These are phyloP conservation scores for Kregervanrija delftensis DNA, from an alignment of 805 yeast species.

Conservation along the genomic window DNA sequence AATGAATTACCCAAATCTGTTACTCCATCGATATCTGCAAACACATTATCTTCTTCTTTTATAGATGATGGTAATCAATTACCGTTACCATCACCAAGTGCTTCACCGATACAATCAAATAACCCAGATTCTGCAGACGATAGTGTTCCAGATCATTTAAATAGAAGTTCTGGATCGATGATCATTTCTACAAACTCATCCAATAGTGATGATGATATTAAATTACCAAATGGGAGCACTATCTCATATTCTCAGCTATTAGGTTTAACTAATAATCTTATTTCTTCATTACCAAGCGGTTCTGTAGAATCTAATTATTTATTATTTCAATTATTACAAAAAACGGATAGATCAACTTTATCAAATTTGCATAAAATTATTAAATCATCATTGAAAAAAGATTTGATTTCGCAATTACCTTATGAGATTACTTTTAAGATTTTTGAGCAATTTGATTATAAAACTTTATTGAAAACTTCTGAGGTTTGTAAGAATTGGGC, in stretches of 20 bases:
- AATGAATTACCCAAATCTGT: constrained; percentile 19
- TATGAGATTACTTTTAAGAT: constrained; percentile 64
- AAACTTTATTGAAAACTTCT: constrained; percentile 53
- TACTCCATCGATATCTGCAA: constrained; percentile 28
- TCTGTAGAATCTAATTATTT: constrained; percentile 43
- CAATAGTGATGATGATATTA: no score
- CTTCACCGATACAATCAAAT: constrained; percentile 42
- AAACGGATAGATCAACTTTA: constrained; percentile 52
- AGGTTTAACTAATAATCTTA: not conserved
- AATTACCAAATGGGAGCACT: no score
- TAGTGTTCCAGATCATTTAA: no score
- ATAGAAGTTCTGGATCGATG: no score
- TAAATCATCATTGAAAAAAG: constrained; percentile 57
- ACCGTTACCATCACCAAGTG: constrained; percentile 68
- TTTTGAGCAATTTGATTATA: constrained; percentile 54
- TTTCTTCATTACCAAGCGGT: constrained; percentile 31
- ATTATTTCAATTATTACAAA: constrained; percentile 42
- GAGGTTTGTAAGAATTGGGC: constrained; percentile 70
- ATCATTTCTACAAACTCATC: no score
- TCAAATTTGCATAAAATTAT: constrained; percentile 51
- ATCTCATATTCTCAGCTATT: no score
- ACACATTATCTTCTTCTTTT: not conserved
- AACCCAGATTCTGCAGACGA: no score
- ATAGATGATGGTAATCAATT: constrained; percentile 31
- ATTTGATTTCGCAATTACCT: constrained; percentile 66